These are phyloP conservation scores for Candida cerambycidarum DNA, from an alignment of 805 yeast species.

Conservation along the genomic window DNA sequence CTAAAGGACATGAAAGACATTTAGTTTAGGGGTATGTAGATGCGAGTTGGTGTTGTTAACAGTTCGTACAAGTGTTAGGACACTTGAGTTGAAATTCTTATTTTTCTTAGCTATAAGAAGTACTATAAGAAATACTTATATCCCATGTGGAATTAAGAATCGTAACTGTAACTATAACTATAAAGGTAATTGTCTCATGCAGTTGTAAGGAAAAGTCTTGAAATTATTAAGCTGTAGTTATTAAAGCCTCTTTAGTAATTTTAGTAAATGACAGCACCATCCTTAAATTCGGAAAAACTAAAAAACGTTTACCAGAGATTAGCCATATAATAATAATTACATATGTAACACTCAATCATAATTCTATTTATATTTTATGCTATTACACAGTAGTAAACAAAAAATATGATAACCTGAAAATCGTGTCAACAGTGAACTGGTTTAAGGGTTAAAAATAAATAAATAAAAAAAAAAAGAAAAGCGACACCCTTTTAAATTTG, in stretches of 20 bases:
- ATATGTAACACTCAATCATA: no score
- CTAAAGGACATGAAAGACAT: neutral
- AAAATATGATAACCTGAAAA: no score
- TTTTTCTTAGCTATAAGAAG: no score
- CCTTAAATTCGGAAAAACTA: no score
- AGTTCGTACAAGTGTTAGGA: neutral
- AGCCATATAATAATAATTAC: no score
- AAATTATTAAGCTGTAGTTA: neutral
- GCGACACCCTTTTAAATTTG: slow-evolving; percentile 1
- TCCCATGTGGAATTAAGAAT: no score
- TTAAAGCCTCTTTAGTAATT: neutral
- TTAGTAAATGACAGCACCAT: neutral
- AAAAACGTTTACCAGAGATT: no score
- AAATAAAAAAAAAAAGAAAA: neutral
- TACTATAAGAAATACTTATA: no score
- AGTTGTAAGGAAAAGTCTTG: neutral
- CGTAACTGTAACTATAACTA: no score
- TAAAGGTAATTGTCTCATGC: neutral
- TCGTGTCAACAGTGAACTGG: neutral
- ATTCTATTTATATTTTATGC: no score
- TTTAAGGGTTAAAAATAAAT: neutral
- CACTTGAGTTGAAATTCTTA: no score
- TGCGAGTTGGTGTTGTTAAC: slow-evolving; percentile 1
- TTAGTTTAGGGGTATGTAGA: neutral
- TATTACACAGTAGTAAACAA: no score